phyloP scores from a whole-genome alignment of 2,329 filamentous ascomycete species.

The Acarospora socialis region DNA sequence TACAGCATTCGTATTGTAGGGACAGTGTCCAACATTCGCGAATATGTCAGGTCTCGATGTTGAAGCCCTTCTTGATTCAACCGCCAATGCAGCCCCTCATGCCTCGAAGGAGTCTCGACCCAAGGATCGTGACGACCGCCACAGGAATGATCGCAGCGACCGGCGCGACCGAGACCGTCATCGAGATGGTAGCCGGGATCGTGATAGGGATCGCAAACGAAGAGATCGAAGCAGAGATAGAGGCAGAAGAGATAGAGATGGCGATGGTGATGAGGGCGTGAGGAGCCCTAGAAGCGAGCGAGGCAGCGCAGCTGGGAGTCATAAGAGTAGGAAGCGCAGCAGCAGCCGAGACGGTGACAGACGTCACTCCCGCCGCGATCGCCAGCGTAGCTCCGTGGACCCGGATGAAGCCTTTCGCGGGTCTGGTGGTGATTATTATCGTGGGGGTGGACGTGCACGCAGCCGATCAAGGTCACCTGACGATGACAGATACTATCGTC shows the following conservation, averaged over 20 bases:
- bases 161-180: slow-evolving; percentile 42
- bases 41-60: slow-evolving; percentile 63
- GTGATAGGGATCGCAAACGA: slow-evolving; percentile 40
- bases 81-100: slow-evolving; percentile 43
- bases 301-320: slow-evolving; percentile 52
- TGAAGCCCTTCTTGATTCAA: slow-evolving; percentile 79
- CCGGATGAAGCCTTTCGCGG: slow-evolving; percentile 31
- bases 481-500: slow-evolving; percentile 43
- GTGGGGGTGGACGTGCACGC: slow-evolving; percentile 47
- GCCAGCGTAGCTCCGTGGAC: slow-evolving; percentile 32
- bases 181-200: slow-evolving; percentile 42
- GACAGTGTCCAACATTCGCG: too few relatives aligned
- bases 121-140: slow-evolving; percentile 44
- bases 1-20: too few relatives aligned
- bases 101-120: slow-evolving; percentile 25
- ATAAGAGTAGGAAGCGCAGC: slow-evolving; percentile 69
- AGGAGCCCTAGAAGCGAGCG: slow-evolving; percentile 60
- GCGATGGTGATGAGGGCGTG: slow-evolving; percentile 42
- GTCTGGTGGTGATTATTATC: slow-evolving; percentile 54
- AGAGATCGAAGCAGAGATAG: slow-evolving; percentile 45
- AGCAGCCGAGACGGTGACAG: slow-evolving; percentile 63
- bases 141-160: slow-evolving; percentile 41
- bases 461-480: slow-evolving; percentile 60
- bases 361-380: slow-evolving; percentile 58
- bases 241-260: slow-evolving; percentile 34